Base-by-base conservation (phyloP, 2,329 filamentous ascomycete genomes). In the Colletotrichum liaoningense region DNA sequence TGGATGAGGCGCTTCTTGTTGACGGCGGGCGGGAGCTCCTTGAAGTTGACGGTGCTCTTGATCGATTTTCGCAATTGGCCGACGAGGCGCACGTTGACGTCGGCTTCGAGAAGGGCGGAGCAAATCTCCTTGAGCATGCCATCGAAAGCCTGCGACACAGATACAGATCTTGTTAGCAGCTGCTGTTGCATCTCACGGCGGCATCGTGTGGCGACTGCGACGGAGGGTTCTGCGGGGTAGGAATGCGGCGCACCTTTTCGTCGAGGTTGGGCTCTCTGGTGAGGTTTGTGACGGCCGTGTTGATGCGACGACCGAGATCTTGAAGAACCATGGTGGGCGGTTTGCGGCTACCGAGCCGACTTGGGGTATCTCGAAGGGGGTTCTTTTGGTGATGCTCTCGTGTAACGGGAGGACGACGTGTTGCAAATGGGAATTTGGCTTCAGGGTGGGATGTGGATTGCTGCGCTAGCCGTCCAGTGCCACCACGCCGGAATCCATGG, bases 1-100 rank as follows among this genome's bases (percentile, higher is more conserved):
- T 99, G 97, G 80, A 99, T 98, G 74, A 99, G 87, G 77, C 96
- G 94, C 86, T 98, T 98, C 90, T 98, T 99, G 88, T 98, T 99
- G 76, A 97, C 95, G 77, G 93, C 94, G 33, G 95, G 91, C 4
- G 95, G 94, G 19, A 98, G 89, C 75, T 98, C 95, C 82, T 97
- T 95, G 86, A 99, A 98, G 86, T 98, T 98, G 84, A 99, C 97
- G 38, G 93, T 90, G 72, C 89, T 86, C 81, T 95, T 95, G 82
- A 99, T 98, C 42, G 95, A 97, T 83, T 97, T 98, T 77, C 96
- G 95, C 60, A 99, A 91, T 78, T 93, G 92, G 80, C 94, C 92
- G 73, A 99, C 97, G 65, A 99, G 94, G 79, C 94, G 93, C 77
- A 99, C 94, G 83, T 98, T 99, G 81, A 99, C 97, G 80, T 99